Percentiles rank a stretch among this genome's conserved stretches.
These are phyloP conservation scores for Tricholoma terreum DNA, from an alignment of 768 basidiomycete genomes.

Conservation along the genomic window DNA sequence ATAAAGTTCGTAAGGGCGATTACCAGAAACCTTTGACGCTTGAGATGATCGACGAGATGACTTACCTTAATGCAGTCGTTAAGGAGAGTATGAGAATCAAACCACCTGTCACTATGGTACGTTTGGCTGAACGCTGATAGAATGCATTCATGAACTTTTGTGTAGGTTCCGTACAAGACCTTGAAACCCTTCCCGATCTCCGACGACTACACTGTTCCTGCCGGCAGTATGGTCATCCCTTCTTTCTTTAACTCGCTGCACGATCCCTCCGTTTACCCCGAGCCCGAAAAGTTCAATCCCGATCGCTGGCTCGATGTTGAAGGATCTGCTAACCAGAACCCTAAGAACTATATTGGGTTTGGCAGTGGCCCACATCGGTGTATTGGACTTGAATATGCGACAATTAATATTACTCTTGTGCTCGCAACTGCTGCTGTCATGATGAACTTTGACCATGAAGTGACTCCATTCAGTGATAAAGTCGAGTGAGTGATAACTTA, in stretches of 20 bases:
- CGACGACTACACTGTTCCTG: slow-evolving; percentile 88
- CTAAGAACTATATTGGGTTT: slow-evolving; percentile 95
- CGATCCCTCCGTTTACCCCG: slow-evolving; percentile 82
- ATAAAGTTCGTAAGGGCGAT: slow-evolving; percentile 76
- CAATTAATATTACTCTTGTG: slow-evolving; percentile 84
- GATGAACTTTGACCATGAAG: slow-evolving; percentile 84
- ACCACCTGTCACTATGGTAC: slow-evolving; percentile 95
- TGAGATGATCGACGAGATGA: slow-evolving; percentile 90
- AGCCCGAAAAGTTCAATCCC: slow-evolving; percentile 79
- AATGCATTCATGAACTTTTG: slow-evolving; percentile 13
- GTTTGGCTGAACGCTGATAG: slow-evolving; percentile 12
- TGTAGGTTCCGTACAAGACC: slow-evolving; percentile 88
- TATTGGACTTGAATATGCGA: slow-evolving; percentile 90
- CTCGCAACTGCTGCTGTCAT: slow-evolving; percentile 78
- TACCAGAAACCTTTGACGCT: slow-evolving; percentile 74
- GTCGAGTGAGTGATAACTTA: slow-evolving; percentile 61
- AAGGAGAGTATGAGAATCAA: slow-evolving; percentile 90
- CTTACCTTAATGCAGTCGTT: slow-evolving; percentile 87
- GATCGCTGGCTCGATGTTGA: slow-evolving; percentile 91
- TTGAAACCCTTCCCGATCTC: slow-evolving; percentile 90
- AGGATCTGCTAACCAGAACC: slow-evolving; percentile 75
- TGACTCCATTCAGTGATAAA: slow-evolving; percentile 75
- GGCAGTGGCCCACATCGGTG: slow-evolving; percentile 92
- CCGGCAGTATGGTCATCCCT: slow-evolving; percentile 91
- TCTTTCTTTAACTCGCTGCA: slow-evolving; percentile 92